phyloP scores from a whole-genome alignment of 306 rosid species.

The Cotoneaster glaucophyllus region DNA sequence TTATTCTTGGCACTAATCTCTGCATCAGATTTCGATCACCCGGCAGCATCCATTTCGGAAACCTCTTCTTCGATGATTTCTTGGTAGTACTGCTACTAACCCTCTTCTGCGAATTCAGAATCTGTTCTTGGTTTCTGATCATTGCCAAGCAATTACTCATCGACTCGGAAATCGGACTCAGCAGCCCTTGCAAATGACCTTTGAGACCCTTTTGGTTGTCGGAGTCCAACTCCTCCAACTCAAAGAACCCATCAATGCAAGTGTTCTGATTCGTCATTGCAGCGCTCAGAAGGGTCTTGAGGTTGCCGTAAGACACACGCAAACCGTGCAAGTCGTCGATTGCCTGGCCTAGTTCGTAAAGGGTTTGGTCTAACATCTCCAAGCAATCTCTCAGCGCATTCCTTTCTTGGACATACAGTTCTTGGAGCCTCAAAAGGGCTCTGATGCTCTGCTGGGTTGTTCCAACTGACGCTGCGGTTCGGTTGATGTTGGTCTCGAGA shows the following conservation, averaged over 20 bases:
- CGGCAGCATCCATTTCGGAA: constrained; percentile 1
- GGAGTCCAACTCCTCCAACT: constrained; percentile 1
- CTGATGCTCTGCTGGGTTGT: not conserved
- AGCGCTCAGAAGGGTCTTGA: not conserved
- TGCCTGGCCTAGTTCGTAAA: not conserved
- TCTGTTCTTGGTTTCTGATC: not conserved
- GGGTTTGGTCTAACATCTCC: constrained; percentile 7
- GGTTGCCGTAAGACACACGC: not conserved
- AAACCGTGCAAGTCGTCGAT: not conserved
- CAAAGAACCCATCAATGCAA: not conserved
- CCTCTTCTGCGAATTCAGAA: not conserved
- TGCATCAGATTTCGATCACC: not conserved
- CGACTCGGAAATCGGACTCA: not conserved
- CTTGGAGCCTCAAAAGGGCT: not conserved
- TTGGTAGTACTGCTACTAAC: not conserved
- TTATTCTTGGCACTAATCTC: not conserved
- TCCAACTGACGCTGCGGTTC: not conserved
- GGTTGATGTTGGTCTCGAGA: not conserved
- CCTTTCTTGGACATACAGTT: not conserved
- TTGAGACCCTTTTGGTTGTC: not conserved
- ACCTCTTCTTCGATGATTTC: not conserved
- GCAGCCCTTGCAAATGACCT: not conserved
- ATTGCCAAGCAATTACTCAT: not conserved
- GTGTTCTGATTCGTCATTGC: constrained; percentile 1
- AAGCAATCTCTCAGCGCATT: not conserved